Conservation (phyloP, 257 asterid species). For the Craterostigma plantagineum region DNA sequence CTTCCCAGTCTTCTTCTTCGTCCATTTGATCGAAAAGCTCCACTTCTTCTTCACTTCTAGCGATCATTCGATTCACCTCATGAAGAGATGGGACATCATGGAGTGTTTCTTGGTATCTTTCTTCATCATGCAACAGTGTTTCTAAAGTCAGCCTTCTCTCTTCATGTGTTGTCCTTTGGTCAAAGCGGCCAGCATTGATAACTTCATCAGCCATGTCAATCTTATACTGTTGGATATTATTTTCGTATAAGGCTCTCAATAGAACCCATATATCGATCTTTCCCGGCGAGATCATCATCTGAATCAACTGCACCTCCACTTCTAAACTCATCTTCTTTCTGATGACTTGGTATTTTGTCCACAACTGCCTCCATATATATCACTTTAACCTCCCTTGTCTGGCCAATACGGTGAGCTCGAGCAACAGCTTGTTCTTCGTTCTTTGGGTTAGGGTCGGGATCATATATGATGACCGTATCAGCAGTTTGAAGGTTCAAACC, state of each 20-base stretch:
- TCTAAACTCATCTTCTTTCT: slow-evolving; percentile 85
- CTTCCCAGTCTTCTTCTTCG: slow-evolving; percentile 88
- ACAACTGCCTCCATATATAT: slow-evolving; percentile 98
- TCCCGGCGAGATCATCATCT: slow-evolving; percentile 93
- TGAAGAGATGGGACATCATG: slow-evolving; percentile 96
- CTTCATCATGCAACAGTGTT: slow-evolving; percentile 89
- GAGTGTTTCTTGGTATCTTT: slow-evolving; percentile 87
- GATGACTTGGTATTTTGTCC: slow-evolving; percentile 72
- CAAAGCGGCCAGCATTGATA: slow-evolving; percentile 97
- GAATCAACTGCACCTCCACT: slow-evolving; percentile 67
- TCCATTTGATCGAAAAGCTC: slow-evolving; percentile 97
- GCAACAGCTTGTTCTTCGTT: slow-evolving; percentile 99
- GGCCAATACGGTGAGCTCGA: slow-evolving; percentile 97
- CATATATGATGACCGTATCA: slow-evolving; percentile 93
- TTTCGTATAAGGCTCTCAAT: slow-evolving; percentile 93
- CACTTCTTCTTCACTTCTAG: slow-evolving; percentile 88
- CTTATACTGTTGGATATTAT: slow-evolving; percentile 92
- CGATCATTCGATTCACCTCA: slow-evolving; percentile 97
- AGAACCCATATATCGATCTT: slow-evolving; percentile 90
- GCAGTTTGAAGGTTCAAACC: slow-evolving; percentile 97
- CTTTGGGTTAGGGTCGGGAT: slow-evolving; percentile 99
- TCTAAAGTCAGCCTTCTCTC: slow-evolving; percentile 93
- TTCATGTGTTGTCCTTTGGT: slow-evolving; percentile 98
- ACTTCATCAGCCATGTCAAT: slow-evolving; percentile 99
- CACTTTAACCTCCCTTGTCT: slow-evolving; percentile 96